Evolutionary conservation across 1,284 basidiomycete species (phyloP).

Genomic region (Tilletia indica): DNA sequence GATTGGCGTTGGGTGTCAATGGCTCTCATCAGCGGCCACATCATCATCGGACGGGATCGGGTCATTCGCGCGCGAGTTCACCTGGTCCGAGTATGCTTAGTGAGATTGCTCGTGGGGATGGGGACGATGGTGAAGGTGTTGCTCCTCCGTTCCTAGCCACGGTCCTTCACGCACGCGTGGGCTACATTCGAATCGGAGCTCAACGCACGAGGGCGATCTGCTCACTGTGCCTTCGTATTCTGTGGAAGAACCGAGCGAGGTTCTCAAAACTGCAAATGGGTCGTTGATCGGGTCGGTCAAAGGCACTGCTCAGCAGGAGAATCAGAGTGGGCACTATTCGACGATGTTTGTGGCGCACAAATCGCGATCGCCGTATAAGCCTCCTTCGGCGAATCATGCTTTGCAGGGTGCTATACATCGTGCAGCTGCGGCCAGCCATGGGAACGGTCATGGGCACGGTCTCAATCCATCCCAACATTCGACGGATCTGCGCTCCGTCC

Average conservation of each 20-base stretch:
- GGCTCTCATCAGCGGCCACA: constrained; percentile 3
- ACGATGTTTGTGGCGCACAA: constrained; percentile 47
- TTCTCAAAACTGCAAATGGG: too few relatives aligned
- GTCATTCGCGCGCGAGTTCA: constrained; percentile 17
- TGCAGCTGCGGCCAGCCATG: not conserved
- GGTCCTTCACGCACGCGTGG: not conserved
- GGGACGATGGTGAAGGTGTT: not conserved
- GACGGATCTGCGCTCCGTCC: constrained; percentile 1
- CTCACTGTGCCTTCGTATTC: not conserved
- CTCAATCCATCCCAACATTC: not conserved
- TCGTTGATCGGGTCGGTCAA: too few relatives aligned
- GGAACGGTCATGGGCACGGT: constrained; percentile 1
- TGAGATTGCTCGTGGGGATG: constrained; percentile 1
- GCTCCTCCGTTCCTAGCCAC: not conserved
- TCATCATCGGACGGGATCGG: constrained; percentile 19
- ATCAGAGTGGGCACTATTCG: not conserved
- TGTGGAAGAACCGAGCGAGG: too few relatives aligned
- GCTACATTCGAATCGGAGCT: not conserved
- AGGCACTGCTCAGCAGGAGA: not conserved
- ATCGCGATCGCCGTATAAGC: constrained; percentile 43
- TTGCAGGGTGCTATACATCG: constrained; percentile 31
- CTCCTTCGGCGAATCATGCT: constrained; percentile 43
- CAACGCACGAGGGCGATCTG: constrained; percentile 3
- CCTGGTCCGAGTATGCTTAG: constrained; percentile 17
- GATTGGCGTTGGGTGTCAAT: constrained; percentile 3